Conservation (phyloP, 1,284 basidiomycete genomes). For the Moesziomyces globuligerus region DNA sequence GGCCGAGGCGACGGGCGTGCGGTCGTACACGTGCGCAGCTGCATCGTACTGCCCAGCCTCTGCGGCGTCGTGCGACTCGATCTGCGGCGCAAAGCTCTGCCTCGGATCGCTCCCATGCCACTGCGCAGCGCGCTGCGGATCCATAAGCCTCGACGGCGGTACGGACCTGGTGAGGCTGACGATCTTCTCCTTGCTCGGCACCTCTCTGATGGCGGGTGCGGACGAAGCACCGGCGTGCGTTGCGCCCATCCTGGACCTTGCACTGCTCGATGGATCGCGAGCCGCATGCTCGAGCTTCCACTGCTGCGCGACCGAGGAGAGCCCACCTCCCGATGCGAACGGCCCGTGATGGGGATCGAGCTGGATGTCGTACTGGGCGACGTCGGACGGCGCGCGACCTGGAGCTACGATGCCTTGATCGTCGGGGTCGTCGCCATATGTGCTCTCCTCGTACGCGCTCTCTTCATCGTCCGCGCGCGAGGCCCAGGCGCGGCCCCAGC, state of each 20-base stretch:
- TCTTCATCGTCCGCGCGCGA: slow-evolving; percentile 56
- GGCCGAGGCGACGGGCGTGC: slow-evolving; percentile 34
- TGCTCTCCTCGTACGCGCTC: slow-evolving; percentile 44
- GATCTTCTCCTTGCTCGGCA: slow-evolving; percentile 43
- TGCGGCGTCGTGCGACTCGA: slow-evolving; percentile 28
- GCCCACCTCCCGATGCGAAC: slow-evolving; percentile 9
- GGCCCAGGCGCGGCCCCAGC: slow-evolving; percentile 59
- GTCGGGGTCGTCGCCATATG: slow-evolving; percentile 25
- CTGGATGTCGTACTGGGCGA: slow-evolving; percentile 12
- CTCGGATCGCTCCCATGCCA: slow-evolving; percentile 9
- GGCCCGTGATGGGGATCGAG: slow-evolving; percentile 17
- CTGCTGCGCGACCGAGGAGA: slow-evolving; percentile 26
- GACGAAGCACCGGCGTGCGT: slow-evolving; percentile 1
- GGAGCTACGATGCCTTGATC: slow-evolving; percentile 3
- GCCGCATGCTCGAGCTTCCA: slow-evolving; percentile 31
- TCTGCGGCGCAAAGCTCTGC: slow-evolving; percentile 38
- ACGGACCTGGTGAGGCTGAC: slow-evolving; percentile 49
- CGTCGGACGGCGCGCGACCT: background rate
- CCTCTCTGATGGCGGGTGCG: slow-evolving; percentile 28
- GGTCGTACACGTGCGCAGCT: slow-evolving; percentile 10
- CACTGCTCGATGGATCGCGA: background rate
- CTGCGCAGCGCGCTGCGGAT: slow-evolving; percentile 4
- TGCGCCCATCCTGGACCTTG: background rate
- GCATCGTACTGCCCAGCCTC: background rate
- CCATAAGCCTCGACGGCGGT: slow-evolving; percentile 6